Evolutionary conservation across 1,139 yeast genomes (phyloP).

Genomic region (Diutina pseudorugosa): DNA sequence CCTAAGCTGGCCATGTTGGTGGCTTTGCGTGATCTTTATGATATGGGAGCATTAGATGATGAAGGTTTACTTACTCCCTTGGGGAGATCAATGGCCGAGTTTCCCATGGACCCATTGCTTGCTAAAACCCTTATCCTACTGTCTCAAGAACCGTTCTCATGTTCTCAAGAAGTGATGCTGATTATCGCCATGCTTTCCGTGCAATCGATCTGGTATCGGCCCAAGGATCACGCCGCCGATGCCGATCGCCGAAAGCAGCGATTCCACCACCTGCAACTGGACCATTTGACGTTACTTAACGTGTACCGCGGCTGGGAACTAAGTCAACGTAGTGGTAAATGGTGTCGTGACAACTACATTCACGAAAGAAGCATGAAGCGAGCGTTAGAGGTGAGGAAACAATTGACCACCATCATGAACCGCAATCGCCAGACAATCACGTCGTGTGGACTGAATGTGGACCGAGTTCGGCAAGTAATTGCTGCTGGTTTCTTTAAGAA

Average conservation of each 20-base stretch:
- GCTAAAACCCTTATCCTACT: conserved; percentile 59
- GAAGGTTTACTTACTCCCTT: conserved; percentile 61
- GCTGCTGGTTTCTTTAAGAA: conserved; percentile 86
- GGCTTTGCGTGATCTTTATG: conserved; percentile 77
- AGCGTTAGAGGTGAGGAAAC: conserved; percentile 72
- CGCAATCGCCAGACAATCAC: conserved; percentile 37
- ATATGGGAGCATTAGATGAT: conserved; percentile 72
- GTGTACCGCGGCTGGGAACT: conserved; percentile 72
- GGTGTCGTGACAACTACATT: conserved; percentile 76
- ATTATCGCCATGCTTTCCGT: conserved; percentile 90
- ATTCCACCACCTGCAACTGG: conserved; percentile 74
- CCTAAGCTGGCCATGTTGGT: conserved; percentile 59
- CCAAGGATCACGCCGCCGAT: conserved; percentile 49
- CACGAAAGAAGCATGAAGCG: conserved; percentile 71
- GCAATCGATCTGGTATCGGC: conserved; percentile 75
- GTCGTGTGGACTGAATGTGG: conserved; percentile 55
- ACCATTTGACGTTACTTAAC: conserved; percentile 74
- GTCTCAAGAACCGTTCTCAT: conserved; percentile 58
- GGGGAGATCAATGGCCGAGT: conserved; percentile 81
- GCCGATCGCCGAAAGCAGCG: conserved; percentile 73
- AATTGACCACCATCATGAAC: conserved; percentile 51
- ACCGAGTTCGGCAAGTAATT: conserved; percentile 54
- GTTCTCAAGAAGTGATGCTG: conserved; percentile 74
- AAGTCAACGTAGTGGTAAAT: conserved; percentile 45
- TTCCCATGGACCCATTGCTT: conserved; percentile 91